A percentile compares a stretch with the other conserved stretches of the same genome.
phyloP scores from a whole-genome alignment of 2,329 filamentous ascomycete species.

The Dendrostoma leiphaemia region DNA sequence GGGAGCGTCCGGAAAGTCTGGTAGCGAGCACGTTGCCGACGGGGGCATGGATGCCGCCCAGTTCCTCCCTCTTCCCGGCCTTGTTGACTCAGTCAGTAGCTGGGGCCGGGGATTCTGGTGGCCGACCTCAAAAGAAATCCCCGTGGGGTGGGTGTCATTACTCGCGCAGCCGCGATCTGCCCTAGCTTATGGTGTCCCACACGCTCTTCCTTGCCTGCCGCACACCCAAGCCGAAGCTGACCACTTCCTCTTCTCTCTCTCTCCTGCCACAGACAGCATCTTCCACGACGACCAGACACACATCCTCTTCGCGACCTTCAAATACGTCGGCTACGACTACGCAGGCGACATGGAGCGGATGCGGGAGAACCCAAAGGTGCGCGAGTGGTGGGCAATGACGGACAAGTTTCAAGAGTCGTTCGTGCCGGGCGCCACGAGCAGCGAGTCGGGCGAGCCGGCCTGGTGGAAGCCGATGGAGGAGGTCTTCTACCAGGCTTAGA shows the following conservation, averaged over 20 bases:
- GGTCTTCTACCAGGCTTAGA: conserved; percentile 60
- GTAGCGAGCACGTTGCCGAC: too few relatives aligned
- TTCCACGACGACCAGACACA: conserved; percentile 62
- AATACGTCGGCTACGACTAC: conserved; percentile 73
- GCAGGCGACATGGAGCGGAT: conserved; percentile 75
- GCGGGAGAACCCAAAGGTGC: conserved; percentile 68
- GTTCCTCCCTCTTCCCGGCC: too few relatives aligned
- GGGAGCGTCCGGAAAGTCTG: too few relatives aligned
- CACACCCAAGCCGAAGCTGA: too few relatives aligned
- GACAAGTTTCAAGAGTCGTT: conserved; percentile 70
- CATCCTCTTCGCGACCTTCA: conserved; percentile 73
- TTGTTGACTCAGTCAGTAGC: too few relatives aligned
- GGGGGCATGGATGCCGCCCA: too few relatives aligned
- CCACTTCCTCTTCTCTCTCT: neutral
- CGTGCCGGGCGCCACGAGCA: conserved; percentile 57
- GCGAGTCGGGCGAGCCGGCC: conserved; percentile 55
- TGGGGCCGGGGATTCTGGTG: too few relatives aligned
- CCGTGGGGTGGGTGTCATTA: too few relatives aligned
- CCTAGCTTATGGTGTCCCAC: too few relatives aligned
- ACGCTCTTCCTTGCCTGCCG: too few relatives aligned
- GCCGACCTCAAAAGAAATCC: too few relatives aligned
- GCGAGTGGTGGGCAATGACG: conserved; percentile 80
- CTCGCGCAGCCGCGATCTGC: too few relatives aligned
- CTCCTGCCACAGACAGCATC: conserved; percentile 59
- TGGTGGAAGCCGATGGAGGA: conserved; percentile 72